Percentiles rank a stretch among this genome's conserved stretches.
phyloP scores from a whole-genome alignment of 805 yeast genomes.

The Candida vaughaniae region DNA sequence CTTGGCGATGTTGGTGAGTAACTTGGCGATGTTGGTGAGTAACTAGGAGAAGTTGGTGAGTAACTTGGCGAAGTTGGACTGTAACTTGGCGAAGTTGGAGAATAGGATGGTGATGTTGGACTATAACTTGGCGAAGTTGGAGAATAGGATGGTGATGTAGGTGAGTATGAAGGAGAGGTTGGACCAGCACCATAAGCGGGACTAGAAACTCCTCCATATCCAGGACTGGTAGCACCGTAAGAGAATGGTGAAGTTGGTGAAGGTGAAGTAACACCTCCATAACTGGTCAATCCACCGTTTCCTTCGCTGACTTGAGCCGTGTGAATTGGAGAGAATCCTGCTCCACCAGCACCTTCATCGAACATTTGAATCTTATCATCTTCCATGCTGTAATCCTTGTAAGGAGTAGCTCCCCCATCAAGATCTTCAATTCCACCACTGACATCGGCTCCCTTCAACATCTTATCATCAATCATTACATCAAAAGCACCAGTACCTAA shows the following conservation, averaged over 20 bases:
- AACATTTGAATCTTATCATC: slow-evolving; percentile 56
- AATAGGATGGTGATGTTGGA: slow-evolving; percentile 73
- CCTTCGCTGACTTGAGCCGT: slow-evolving; percentile 74
- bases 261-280: slow-evolving; percentile 64
- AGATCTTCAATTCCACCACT: slow-evolving; percentile 17
- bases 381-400: slow-evolving; percentile 62
- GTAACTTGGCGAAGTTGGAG: slow-evolving; percentile 66
- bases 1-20: slow-evolving; percentile 71
- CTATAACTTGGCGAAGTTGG: slow-evolving; percentile 62
- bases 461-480: slow-evolving; percentile 88
- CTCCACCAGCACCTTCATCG: slow-evolving; percentile 75
- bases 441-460: slow-evolving; percentile 63
- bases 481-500: slow-evolving; percentile 98
- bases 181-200: slow-evolving; percentile 54
- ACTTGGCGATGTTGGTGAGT: slow-evolving; percentile 73
- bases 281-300: slow-evolving; percentile 84
- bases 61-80: slow-evolving; percentile 76
- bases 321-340: slow-evolving; percentile 91
- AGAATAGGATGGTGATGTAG: slow-evolving; percentile 67
- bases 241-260: slow-evolving; percentile 61
- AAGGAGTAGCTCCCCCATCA: slow-evolving; percentile 88
- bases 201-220: slow-evolving; percentile 53
- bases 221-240: slow-evolving; percentile 46
- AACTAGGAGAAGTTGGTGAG: slow-evolving; percentile 58
- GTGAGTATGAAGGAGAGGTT: slow-evolving; percentile 68